Conservation (phyloP, 2,329 filamentous ascomycete species). For the Cladosporium sp. region DNA sequence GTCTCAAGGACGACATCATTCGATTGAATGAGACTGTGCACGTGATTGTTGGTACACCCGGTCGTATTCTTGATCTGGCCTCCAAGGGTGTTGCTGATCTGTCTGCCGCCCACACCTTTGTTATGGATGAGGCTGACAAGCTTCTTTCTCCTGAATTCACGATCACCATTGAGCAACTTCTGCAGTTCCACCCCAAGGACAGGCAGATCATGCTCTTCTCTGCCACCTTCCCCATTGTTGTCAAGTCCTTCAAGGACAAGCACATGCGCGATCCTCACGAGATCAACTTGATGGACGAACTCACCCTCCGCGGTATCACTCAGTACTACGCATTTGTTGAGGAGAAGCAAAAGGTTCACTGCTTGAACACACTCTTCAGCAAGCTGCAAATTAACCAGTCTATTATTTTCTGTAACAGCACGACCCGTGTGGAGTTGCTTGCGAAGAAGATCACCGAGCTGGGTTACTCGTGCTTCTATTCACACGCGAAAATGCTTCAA, state of each 20-base stretch:
- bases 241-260: constrained; percentile 97
- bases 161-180: constrained; percentile 91
- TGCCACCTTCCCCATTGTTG: constrained; percentile 93
- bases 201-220: constrained; percentile 99
- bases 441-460: constrained; percentile 99
- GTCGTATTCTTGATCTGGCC: constrained; percentile 91
- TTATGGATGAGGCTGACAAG: constrained; percentile 99
- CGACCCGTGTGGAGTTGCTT: constrained; percentile 93
- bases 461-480: constrained; percentile 99
- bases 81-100: constrained; percentile 96
- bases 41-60: constrained; percentile 95
- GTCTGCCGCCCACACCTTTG: constrained; percentile 93
- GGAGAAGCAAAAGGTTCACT: constrained; percentile 99
- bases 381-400: constrained; percentile 99
- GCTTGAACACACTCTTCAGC: constrained; percentile 96
- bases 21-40: constrained; percentile 92
- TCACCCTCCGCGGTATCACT: constrained; percentile 95
- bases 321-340: constrained; percentile 99
- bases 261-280: constrained; percentile 97
- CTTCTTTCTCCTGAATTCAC: constrained; percentile 96
- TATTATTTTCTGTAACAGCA: constrained; percentile 99
- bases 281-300: constrained; percentile 99
- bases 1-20: constrained; percentile 93
- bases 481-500: constrained; percentile 96
- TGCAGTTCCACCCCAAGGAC: constrained; percentile 94